Percentiles rank a stretch among this genome's conserved stretches.
Evolutionary conservation across 1,139 yeast species (phyloP).

Genomic region (Candida sanyaensis): DNA sequence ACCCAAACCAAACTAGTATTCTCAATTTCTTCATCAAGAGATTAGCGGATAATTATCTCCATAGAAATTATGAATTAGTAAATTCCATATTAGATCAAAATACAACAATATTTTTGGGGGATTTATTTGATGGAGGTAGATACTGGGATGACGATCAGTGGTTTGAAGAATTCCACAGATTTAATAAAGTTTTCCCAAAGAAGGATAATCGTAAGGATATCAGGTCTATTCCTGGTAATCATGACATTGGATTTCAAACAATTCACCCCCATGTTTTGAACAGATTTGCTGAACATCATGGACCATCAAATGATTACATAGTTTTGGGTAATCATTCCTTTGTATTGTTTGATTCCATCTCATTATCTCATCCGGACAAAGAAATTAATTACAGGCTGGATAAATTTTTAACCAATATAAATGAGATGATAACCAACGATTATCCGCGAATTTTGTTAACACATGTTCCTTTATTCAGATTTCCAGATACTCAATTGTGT

Average conservation of each 20-base stretch:
- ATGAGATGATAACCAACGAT: conserved; percentile 22
- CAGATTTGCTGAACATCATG: conserved; percentile 74
- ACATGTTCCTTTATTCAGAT: conserved; percentile 54
- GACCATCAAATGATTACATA: conserved; percentile 59
- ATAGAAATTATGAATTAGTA: conserved; percentile 69
- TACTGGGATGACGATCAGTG: conserved; percentile 70
- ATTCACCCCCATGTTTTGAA: conserved; percentile 52
- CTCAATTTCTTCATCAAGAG: conserved; percentile 48
- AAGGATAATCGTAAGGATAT: conserved; percentile 51
- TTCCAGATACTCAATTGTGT: conserved; percentile 33
- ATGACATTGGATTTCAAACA: conserved; percentile 91
- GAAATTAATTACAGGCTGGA: conserved; percentile 23
- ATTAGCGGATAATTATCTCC: conserved; percentile 74
- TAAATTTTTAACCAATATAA: conserved; percentile 27
- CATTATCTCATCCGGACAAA: conserved; percentile 54
- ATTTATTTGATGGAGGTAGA: conserved; percentile 92
- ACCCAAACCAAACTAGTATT: conserved; percentile 54
- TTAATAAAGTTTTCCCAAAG: conserved; percentile 60
- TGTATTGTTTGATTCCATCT: conserved; percentile 77
- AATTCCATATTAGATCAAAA: conserved; percentile 70
- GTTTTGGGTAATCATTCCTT: conserved; percentile 75
- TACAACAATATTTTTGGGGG: conserved; percentile 80
- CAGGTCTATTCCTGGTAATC: conserved; percentile 84
- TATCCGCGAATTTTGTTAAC: conserved; percentile 67
- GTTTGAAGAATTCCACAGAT: conserved; percentile 73